Evolutionary conservation across 2,329 filamentous ascomycete species (phyloP).

Genomic region (Dothideomycetidae sp.): DNA sequence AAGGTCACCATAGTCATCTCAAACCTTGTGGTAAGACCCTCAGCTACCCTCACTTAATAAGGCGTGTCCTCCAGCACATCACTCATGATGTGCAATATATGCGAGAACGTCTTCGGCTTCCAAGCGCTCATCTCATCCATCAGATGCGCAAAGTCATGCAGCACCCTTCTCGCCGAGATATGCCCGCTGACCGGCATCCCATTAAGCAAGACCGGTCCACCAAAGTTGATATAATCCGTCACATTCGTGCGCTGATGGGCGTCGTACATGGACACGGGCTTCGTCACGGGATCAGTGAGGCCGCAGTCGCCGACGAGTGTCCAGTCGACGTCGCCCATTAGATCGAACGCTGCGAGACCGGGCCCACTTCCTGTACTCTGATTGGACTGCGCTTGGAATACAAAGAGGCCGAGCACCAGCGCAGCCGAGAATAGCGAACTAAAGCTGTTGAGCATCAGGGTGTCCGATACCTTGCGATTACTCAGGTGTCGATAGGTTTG

Average conservation of each 20-base stretch:
- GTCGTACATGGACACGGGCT: conserved; percentile 8
- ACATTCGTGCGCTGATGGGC: conserved; percentile 10
- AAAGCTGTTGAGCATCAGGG: conserved; percentile 37
- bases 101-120: conserved; percentile 36
- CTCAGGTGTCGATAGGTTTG: conserved; percentile 38
- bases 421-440: conserved; percentile 38
- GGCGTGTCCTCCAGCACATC: conserved; percentile 30
- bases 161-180: conserved; percentile 35
- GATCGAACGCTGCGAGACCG: conserved; percentile 25
- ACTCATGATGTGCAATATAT: conserved; percentile 42
- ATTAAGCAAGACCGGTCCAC: conserved; percentile 34
- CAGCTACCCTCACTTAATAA: too few relatives aligned
- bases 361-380: conserved; percentile 15
- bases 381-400: conserved; percentile 31
- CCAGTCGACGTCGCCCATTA: conserved; percentile 39
- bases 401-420: conserved; percentile 37
- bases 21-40: too few relatives aligned
- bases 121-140: conserved; percentile 40
- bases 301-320: conserved; percentile 32
- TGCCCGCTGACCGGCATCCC: conserved; percentile 36
- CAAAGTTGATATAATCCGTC: conserved; percentile 34
- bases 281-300: conserved; percentile 23
- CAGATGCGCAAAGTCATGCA: conserved; percentile 38
- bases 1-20: too few relatives aligned
- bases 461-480: conserved; percentile 38